phyloP scores from a whole-genome alignment of 345 rosid genomes.

The Citrus hindsii region DNA sequence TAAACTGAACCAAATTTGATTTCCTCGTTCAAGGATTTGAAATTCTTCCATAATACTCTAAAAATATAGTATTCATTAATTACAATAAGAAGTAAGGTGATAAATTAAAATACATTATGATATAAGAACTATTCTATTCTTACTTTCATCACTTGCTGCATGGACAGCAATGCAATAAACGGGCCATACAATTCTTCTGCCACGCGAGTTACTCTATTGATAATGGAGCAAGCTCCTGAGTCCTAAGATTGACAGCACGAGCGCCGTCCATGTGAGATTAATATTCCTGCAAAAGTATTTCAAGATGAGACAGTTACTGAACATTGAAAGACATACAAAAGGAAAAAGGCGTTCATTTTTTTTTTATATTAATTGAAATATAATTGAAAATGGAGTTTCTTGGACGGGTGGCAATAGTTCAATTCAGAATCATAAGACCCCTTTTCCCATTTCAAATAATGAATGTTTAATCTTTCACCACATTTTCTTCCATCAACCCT shows the following conservation, averaged over 20 bases:
- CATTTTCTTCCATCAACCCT: too few relatives aligned
- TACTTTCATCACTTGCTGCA: slow-evolving; percentile 94
- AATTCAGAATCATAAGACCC: too few relatives aligned
- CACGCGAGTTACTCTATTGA: slow-evolving; percentile 87
- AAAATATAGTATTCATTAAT: neutral
- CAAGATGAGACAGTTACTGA: too few relatives aligned
- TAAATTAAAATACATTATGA: neutral
- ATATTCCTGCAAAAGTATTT: neutral
- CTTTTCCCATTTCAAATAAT: too few relatives aligned
- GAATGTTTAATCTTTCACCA: too few relatives aligned
- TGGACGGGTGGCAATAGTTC: too few relatives aligned
- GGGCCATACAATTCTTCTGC: slow-evolving; percentile 90
- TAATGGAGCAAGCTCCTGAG: slow-evolving; percentile 66
- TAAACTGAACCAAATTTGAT: slow-evolving; percentile 44
- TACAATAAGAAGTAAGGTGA: neutral
- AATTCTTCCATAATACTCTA: slow-evolving; percentile 92
- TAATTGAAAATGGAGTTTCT: too few relatives aligned
- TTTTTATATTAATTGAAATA: too few relatives aligned
- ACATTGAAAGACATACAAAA: too few relatives aligned
- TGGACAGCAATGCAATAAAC: slow-evolving; percentile 93
- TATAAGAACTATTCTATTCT: slow-evolving; percentile 4
- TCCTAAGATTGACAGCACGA: slow-evolving; percentile 78
- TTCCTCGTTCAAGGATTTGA: slow-evolving; percentile 59
- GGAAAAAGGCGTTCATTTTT: too few relatives aligned
- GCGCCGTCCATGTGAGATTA: slow-evolving; percentile 65